Conservation (phyloP, 1,139 yeast species). For the Blastobotrys aristatus region DNA sequence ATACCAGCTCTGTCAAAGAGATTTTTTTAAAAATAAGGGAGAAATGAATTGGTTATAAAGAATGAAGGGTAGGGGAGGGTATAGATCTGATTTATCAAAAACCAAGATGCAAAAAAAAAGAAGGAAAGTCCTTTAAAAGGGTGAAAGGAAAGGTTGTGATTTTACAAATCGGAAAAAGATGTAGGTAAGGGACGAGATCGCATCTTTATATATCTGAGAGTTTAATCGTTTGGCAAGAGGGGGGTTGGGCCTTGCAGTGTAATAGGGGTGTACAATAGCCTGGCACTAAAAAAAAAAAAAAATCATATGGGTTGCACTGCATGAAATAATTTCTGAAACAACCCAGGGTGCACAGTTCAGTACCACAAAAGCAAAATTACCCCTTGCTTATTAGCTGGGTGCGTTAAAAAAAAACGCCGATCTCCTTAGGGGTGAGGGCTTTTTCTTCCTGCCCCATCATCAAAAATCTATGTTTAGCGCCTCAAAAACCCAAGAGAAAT, state of each 20-base stretch:
- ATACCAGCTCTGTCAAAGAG: constrained; percentile 9
- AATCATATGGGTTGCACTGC: not conserved
- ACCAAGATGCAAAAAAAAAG: not conserved
- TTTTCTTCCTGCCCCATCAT: too few relatives aligned
- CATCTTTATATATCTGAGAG: not conserved
- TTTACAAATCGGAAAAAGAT: not conserved
- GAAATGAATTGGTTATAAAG: not conserved
- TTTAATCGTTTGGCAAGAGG: not conserved
- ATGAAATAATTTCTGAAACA: not conserved
- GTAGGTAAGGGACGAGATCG: not conserved
- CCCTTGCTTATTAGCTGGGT: too few relatives aligned
- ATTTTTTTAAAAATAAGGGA: not conserved
- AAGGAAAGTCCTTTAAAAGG: not conserved
- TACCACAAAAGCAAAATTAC: not conserved
- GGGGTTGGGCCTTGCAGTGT: too few relatives aligned
- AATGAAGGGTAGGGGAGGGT: not conserved
- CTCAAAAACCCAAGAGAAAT: too few relatives aligned
- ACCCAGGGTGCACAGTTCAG: too few relatives aligned
- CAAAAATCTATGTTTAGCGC: too few relatives aligned
- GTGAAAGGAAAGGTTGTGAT: not conserved
- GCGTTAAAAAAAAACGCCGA: too few relatives aligned
- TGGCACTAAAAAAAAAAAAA: too few relatives aligned
- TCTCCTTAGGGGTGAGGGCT: too few relatives aligned
- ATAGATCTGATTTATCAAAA: not conserved
- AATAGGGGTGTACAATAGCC: too few relatives aligned